A percentile compares a stretch with the other conserved stretches of the same genome.
Conservation (phyloP, 2,329 filamentous ascomycete genomes). For the Epichloe bromicola region DNA sequence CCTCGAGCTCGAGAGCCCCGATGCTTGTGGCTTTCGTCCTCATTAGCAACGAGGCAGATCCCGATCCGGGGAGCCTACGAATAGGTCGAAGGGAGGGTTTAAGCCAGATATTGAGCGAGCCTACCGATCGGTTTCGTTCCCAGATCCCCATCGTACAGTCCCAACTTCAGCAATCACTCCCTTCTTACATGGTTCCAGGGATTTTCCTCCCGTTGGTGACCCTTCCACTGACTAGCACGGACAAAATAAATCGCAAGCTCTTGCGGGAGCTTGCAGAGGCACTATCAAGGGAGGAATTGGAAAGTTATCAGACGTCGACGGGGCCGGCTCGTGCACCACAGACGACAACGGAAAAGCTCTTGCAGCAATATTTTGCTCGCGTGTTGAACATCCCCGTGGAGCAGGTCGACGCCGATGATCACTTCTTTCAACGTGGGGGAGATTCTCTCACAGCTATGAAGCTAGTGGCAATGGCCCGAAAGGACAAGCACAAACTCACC, state of each 20-base stretch:
- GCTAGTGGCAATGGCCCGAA: neutral
- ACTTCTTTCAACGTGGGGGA: constrained; percentile 1
- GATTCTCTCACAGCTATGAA: constrained; percentile 2
- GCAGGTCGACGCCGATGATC: neutral
- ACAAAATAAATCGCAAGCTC: neutral
- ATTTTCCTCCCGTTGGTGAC: neutral
- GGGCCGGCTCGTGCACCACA: neutral
- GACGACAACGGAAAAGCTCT: neutral
- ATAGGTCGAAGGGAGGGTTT: too few species aligned
- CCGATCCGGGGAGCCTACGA: too few species aligned
- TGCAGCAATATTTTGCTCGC: neutral
- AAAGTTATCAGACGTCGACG: neutral
- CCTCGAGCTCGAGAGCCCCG: neutral
- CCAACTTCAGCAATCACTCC: neutral
- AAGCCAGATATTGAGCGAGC: neutral
- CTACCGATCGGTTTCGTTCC: neutral
- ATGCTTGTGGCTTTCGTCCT: neutral
- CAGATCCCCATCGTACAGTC: neutral
- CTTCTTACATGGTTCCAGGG: constrained; percentile 2
- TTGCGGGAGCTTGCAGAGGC: neutral
- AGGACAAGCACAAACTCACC: neutral
- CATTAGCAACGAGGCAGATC: neutral
- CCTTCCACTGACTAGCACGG: neutral
- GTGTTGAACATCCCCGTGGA: neutral
- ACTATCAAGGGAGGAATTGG: neutral